Base-by-base conservation (phyloP, 2,329 filamentous ascomycete genomes). In the Sporothrix protearum region DNA sequence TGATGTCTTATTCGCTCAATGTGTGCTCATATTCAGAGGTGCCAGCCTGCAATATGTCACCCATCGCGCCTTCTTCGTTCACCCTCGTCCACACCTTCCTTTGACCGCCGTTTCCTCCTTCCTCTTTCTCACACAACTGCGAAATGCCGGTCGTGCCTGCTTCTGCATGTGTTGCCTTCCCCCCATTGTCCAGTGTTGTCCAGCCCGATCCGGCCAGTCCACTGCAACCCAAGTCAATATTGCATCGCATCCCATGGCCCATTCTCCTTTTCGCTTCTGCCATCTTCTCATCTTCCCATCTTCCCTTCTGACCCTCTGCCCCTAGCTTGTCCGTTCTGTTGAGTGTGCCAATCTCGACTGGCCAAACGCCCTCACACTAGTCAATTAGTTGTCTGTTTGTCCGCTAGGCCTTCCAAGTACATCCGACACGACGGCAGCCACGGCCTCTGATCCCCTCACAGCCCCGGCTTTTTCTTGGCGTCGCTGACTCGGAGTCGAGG, bases 61-160 rank as follows among this genome's bases (percentile, higher is more conserved):
- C 33, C 19, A n/a, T 36, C 55, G 55, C n/a, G 33, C 59, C 59
- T 45, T 64, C 59, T 30, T 39, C 12, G 36, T 14, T 45, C 22
- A 64, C n/a, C 12, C 42, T 49, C 16, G 45, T 14, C 25, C 42
- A 28, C 28, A 49, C 45, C 9, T 33, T 51, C 45, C 16, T 47
- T 63, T 49, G 63, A 67, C 63, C 42, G 42, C 63, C 42, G n/a
- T 67, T 67, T 67, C 25, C 25, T 47, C 61, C 39, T 67, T 49
- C 63, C 42, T 22, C 7, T 12, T 49, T 67, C 63, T 49, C 25
- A 42, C 39, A 33, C 42, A 33, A 7, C 16, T n/a, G 42, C n/a
- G n/a, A n/a, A n/a, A n/a, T n/a, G n/a, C 36, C 25, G 3, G 10
- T 49, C 61, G 25, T 66, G n/a, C 59, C 33, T 36, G n/a, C 28